Evolutionary conservation across 768 basidiomycete genomes (phyloP), one percentile per base, ranked within the genome.

Genomic region (Melanogaster broomeanus): DNA sequence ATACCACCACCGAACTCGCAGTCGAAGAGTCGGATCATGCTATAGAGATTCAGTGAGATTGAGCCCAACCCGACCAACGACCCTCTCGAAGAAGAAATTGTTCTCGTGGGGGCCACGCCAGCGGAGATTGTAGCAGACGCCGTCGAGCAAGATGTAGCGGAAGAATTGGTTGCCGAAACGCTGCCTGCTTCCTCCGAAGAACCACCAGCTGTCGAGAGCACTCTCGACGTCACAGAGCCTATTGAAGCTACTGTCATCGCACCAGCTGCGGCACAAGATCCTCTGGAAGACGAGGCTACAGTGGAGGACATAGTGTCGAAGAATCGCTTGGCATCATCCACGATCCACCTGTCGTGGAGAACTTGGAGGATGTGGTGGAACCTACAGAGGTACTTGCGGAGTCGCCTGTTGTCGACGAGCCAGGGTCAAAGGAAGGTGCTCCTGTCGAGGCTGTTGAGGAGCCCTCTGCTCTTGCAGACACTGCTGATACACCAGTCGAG

Each of bases 71-170:
- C 8, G 25, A 8, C 25, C 8, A 27, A 27, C 8, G 25, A 27
- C 4, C 8, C 25, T 37, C 5, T 11, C 35, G 35, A 37, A 37
- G 35, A 37, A 37, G 18, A 11, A 6, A 4, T 11, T 11, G 18
- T 37, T 37, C 15, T 37, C 5, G 21, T 4, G 19, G 41, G 19
- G 6, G 21, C 41, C 6, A 12, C 41, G 16, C 15, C 12, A 42
- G 41, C 9, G 21, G 21, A 27, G 25, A 27, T 27, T 8, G 25
- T 27, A 8, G 25, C 25, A 8, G 10, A 24, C 12, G 42, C 42
- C 18, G n/a, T 30, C 7, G 42, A 10, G 22, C 18, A 43, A 24
- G 16, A 4, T 10, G 34, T 63, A 63, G 3, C 22, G 30, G 37
- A 58, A 41, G 21, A 49, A 39, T 18, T 24, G 6, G 46, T 48